Base-by-base conservation (phyloP, 345 rosid species). In the Pistacia integerrima region DNA sequence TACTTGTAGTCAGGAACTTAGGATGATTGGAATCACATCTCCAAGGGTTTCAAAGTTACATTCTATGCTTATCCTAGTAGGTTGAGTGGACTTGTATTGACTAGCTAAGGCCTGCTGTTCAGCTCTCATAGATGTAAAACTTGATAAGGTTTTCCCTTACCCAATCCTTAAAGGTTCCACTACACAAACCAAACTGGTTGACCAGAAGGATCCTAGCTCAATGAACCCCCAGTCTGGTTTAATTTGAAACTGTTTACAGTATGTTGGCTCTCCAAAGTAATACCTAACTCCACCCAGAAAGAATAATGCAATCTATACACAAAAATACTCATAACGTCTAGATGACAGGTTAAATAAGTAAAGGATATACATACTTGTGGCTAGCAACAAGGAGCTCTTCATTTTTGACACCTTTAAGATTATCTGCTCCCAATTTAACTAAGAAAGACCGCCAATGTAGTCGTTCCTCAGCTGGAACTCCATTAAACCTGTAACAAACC, bases 311-410 rank as follows among this genome's bases (percentile, higher is more conserved):
- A 41, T 5, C 46, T 1, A 41, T 41, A 41, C 0, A 41, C 46
- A 41, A 41, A 41, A 41, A 41, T 41, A 5, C 6, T 0, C 46
- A 41, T 7, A 5, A 41, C 9, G 8, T 41, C 55, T 51, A 51
- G 1, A 12, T 38, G 33, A 66, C 17, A 66, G 49, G 8, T 72
- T 36, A 20, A 74, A 74, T 72, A 57, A 46, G 72, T 14, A 46
- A 36, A 46, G 49, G 17, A 2, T 0, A 69, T 8, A 61, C 83
- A 20, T 90, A 93, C 98, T 93, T 96, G 91, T 93, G 97, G 83
- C 92, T 93, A 72, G 99, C 97, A 76, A 93, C 95, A 51, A 96
- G 94, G 12, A 93, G 98, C 82, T 93, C 99, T 83, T 93, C 99
- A 79, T 93, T 93, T 67, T 91, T 96, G 13, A 87, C 90, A 66